Percentiles rank a stretch among this genome's conserved stretches.
phyloP scores from a whole-genome alignment of 345 rosid species.

The Erucastrum elatum region DNA sequence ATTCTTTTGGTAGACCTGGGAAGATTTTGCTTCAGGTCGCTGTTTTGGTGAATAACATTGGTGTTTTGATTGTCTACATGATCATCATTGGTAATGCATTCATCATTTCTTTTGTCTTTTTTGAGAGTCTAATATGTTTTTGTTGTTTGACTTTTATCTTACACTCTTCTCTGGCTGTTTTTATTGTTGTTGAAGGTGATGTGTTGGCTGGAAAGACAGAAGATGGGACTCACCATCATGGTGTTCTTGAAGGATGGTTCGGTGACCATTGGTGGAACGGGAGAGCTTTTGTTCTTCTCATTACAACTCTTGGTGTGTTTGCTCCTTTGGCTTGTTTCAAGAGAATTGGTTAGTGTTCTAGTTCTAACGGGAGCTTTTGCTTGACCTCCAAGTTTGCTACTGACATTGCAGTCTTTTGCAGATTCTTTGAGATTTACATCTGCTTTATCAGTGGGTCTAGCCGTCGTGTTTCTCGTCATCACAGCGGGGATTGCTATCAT shows the following conservation, averaged over 20 bases:
- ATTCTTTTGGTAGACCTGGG: slow-evolving; percentile 76
- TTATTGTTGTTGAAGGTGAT: slow-evolving; percentile 52
- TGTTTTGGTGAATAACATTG: slow-evolving; percentile 71
- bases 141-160: not conserved
- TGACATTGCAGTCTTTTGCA: slow-evolving; percentile 36
- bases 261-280: slow-evolving; percentile 89
- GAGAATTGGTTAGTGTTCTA: slow-evolving; percentile 60
- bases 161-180: not conserved
- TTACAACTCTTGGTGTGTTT: slow-evolving; percentile 69
- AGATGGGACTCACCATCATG: slow-evolving; percentile 71
- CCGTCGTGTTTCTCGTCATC: no score
- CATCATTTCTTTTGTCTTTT: not conserved
- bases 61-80: slow-evolving; percentile 93
- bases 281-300: slow-evolving; percentile 59
- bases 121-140: not conserved
- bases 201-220: slow-evolving; percentile 83
- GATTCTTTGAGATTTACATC: slow-evolving; percentile 91
- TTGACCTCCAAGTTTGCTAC: not conserved
- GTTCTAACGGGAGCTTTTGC: not conserved
- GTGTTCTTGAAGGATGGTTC: slow-evolving; percentile 91
- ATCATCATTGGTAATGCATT: slow-evolving; percentile 62
- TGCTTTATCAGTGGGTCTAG: slow-evolving; percentile 78
- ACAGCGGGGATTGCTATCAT: no score
- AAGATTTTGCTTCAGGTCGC: slow-evolving; percentile 64
- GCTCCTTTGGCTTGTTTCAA: slow-evolving; percentile 83